phyloP scores from a whole-genome alignment of 192 early-diverging fungal genomes.

The Glomus cerebriforme region DNA sequence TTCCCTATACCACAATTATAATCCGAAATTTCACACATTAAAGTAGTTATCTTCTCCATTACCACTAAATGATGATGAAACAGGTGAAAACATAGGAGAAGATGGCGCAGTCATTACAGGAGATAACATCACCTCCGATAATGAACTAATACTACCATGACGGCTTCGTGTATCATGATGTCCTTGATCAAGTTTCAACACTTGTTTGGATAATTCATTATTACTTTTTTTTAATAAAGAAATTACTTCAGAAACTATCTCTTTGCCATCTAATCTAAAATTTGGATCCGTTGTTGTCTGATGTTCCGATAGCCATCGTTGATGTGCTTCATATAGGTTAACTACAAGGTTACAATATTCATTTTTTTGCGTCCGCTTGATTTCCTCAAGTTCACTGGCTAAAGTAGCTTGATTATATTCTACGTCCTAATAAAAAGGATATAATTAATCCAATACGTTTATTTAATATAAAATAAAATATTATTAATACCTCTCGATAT shows the following conservation, averaged over 20 bases:
- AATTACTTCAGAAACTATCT: constrained; percentile 52
- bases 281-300: neutral
- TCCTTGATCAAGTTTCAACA: neutral
- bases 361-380: constrained; percentile 46
- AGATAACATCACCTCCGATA: constrained; percentile 19
- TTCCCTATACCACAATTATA: constrained; percentile 1
- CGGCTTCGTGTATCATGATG: neutral
- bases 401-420: constrained; percentile 55
- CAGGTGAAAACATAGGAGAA: constrained; percentile 5
- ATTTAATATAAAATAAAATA: neutral
- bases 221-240: constrained; percentile 34
- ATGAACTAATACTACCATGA: constrained; percentile 24
- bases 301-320: neutral
- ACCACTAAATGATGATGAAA: neutral
- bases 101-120: constrained; percentile 6
- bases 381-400: constrained; percentile 53
- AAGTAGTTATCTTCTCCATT: constrained; percentile 23
- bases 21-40: constrained; percentile 3
- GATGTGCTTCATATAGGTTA: constrained; percentile 41
- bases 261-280: constrained; percentile 49
- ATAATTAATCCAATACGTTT: neutral
- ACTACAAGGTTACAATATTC: constrained; percentile 63
- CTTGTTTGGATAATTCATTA: constrained; percentile 21
- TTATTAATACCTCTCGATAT: neutral
- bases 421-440: constrained; percentile 35